Conservation (phyloP, 2,329 filamentous ascomycete genomes). For the Macrophomina pseudophaseolina region DNA sequence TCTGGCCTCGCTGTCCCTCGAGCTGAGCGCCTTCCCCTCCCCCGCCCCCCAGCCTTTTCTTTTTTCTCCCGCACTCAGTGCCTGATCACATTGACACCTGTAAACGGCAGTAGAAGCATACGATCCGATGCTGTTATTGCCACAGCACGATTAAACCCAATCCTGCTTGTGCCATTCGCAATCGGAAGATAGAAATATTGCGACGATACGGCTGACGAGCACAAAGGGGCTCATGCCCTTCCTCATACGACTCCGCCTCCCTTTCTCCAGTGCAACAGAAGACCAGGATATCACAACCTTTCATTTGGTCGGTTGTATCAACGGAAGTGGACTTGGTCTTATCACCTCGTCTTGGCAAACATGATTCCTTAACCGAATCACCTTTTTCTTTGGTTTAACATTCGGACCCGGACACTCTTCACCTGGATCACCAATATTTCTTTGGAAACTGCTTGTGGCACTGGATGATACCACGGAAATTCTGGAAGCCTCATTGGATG, state of each 20-base stretch:
- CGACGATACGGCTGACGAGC: neutral
- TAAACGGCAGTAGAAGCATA: neutral
- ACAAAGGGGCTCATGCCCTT: neutral
- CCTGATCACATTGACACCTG: neutral
- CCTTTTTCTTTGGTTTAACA: neutral
- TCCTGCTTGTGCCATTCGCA: neutral
- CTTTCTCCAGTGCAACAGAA: neutral
- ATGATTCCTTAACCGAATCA: slow-evolving; percentile 9
- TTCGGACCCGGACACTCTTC: neutral
- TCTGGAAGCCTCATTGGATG: too few species aligned
- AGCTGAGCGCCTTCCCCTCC: too few species aligned
- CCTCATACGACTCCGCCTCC: neutral
- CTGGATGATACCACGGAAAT: too few species aligned
- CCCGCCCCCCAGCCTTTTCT: neutral
- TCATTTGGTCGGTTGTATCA: neutral
- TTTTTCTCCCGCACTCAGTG: neutral
- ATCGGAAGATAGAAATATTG: neutral
- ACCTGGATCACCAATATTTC: too few species aligned
- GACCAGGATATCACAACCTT: neutral
- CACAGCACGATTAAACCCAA: neutral
- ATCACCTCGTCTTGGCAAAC: neutral
- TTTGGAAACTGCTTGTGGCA: neutral
- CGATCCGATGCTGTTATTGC: slow-evolving; percentile 1
- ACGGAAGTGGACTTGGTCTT: neutral
- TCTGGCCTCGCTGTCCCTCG: neutral